Conservation (phyloP, 1,139 yeast species). For the Scheffersomyces segobiensis region DNA sequence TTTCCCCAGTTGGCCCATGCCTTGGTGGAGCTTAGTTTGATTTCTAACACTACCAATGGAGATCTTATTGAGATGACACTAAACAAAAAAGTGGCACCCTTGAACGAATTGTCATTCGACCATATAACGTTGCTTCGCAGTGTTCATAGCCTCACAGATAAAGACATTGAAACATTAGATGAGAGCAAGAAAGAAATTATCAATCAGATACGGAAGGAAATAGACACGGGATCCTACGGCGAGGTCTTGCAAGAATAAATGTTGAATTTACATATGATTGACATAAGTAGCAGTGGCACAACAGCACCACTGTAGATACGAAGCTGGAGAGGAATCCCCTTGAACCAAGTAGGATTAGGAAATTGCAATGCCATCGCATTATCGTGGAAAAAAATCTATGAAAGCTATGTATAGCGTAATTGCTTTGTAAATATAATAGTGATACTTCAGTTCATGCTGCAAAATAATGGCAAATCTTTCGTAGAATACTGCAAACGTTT, state of each 20-base stretch:
- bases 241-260: conserved; percentile 6
- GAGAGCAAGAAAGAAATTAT: conserved; percentile 52
- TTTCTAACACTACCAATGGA: conserved; percentile 58
- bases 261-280: neutral
- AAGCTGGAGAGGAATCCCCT: neutral
- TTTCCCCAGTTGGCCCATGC: conserved; percentile 84
- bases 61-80: conserved; percentile 50
- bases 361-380: neutral
- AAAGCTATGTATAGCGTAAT: no score
- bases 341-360: neutral
- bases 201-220: conserved; percentile 39
- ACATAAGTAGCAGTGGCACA: neutral
- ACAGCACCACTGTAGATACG: neutral
- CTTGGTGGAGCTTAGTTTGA: conserved; percentile 70
- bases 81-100: conserved; percentile 32
- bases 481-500: neutral
- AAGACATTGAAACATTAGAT: conserved; percentile 62
- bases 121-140: conserved; percentile 54
- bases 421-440: no score
- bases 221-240: conserved; percentile 50
- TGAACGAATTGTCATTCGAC: conserved; percentile 48
- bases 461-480: no score
- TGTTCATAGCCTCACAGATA: conserved; percentile 61
- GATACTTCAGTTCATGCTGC: no score
- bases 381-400: neutral